phyloP scores from a whole-genome alignment of 805 yeast species.

The Yamadazyma nakazawae region DNA sequence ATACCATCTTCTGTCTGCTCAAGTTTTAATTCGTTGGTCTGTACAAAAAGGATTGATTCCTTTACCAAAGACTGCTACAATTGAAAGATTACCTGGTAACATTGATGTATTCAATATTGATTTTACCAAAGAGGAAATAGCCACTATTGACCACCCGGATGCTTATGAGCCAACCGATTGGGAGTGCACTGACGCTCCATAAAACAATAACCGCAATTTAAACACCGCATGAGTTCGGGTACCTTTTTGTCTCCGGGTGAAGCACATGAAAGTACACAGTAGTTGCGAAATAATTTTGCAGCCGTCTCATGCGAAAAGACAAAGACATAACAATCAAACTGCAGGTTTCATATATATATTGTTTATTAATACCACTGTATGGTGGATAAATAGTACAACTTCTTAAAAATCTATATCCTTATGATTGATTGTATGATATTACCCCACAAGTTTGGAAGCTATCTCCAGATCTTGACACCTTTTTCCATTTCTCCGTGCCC shows the following conservation, averaged over 20 bases:
- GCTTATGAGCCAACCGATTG: slow-evolving; percentile 73
- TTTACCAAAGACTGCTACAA: slow-evolving; percentile 30
- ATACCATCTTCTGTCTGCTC: slow-evolving; percentile 42
- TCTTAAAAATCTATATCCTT: too few species aligned
- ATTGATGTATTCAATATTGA: slow-evolving; percentile 24
- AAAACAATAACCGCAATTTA: background rate
- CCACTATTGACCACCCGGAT: slow-evolving; percentile 25
- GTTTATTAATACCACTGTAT: too few species aligned
- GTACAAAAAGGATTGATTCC: slow-evolving; percentile 45
- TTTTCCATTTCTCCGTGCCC: background rate
- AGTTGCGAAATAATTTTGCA: background rate
- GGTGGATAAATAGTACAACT: too few species aligned
- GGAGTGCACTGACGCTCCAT: slow-evolving; percentile 65
- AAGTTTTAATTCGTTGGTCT: slow-evolving; percentile 47
- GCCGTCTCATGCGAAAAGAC: background rate
- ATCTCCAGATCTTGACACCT: background rate
- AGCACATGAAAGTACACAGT: background rate
- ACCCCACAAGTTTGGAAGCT: background rate
- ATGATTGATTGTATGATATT: too few species aligned
- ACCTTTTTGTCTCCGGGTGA: background rate
- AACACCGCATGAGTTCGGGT: background rate
- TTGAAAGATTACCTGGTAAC: slow-evolving; percentile 22
- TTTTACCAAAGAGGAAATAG: slow-evolving; percentile 24
- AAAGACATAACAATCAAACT: too few species aligned
- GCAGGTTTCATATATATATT: too few species aligned